Evolutionary conservation across 2,329 filamentous ascomycete species (phyloP).

Genomic region (Diplodia corticola): DNA sequence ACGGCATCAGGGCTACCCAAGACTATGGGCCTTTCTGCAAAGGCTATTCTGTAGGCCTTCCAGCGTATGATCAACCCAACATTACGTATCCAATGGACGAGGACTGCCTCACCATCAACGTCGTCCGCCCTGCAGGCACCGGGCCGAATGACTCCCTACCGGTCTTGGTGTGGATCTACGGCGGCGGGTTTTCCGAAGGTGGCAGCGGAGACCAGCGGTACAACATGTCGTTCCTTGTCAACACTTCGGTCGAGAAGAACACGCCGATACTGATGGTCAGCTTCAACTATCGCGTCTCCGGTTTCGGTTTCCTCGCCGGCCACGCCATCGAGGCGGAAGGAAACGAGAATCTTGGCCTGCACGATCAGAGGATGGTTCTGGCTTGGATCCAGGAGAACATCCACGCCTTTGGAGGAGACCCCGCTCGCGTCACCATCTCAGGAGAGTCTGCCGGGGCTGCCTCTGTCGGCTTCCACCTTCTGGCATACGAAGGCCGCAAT

Average conservation of each 20-base stretch:
- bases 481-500: slow-evolving; percentile 43
- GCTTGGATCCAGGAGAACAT: slow-evolving; percentile 49
- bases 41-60: slow-evolving; percentile 45
- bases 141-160: slow-evolving; percentile 37
- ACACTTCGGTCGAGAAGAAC: neutral
- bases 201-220: slow-evolving; percentile 29
- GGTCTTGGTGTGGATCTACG: slow-evolving; percentile 36
- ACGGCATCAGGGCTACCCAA: slow-evolving; percentile 42
- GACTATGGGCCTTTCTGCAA: slow-evolving; percentile 47
- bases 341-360: slow-evolving; percentile 49
- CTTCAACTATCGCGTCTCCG: slow-evolving; percentile 75
- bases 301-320: slow-evolving; percentile 69
- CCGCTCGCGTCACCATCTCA: slow-evolving; percentile 41
- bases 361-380: slow-evolving; percentile 49
- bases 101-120: slow-evolving; percentile 51
- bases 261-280: slow-evolving; percentile 72
- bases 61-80: slow-evolving; percentile 39
- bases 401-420: slow-evolving; percentile 44
- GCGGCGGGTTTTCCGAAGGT: slow-evolving; percentile 8
- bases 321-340: slow-evolving; percentile 54
- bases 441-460: slow-evolving; percentile 41
- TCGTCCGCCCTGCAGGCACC: slow-evolving; percentile 44
- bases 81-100: slow-evolving; percentile 33
- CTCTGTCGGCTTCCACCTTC: slow-evolving; percentile 39
- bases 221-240: slow-evolving; percentile 35